Base-by-base conservation (phyloP, 202 grass and related monocot genomes). In the Sporobolus alterniflorus region DNA sequence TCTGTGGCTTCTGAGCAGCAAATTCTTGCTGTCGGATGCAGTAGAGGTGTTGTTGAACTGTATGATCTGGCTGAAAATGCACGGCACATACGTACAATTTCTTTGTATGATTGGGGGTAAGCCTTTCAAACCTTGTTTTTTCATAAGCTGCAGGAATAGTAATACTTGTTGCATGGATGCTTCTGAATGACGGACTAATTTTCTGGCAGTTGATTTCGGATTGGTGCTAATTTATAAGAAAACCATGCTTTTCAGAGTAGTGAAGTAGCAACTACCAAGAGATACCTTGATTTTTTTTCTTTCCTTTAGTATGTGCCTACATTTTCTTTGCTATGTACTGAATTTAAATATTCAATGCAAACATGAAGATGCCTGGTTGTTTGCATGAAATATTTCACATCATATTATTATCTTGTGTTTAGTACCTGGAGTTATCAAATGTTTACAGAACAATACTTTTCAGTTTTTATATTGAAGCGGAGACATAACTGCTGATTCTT, bases 21-120 rank as follows among this genome's bases (percentile, higher is more conserved):
- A 69, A 92, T 99, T 74, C 96, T 99, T 88, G 91, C 93, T 49
- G 93, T 99, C 46, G 96, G 96, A 14, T 99, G 85, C 83, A 87
- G 89, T 80, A 92, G 91, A 86, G 96, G 96, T 79, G 87, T 92
- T 64, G 89, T 99, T 62, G 96, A 99, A 71, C 76, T 99, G 76
- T 99, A 99, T 88, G 93, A 99, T 82, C 87, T 99, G n/a, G 84
- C 91, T 77, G 96, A 96, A 71, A 90, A 79, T 64, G 78, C 83
- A 14, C 75, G 79, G 42, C 87, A 90, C 88, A 90, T 99, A 71
- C 85, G 96, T 20, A 94, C 93, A 12, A 89, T 99, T 86, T 99
- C 96, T 40, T 90, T 99, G 65, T 94, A 92, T 78, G 91, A 99
- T 71, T 99, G 96, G 96, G 93, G 96, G 91, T 99, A 89, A 89